Percentiles rank a stretch among this genome's conserved stretches.
Evolutionary conservation across 176 grass and related monocot genomes (phyloP).

Genomic region (Paspalum notatum): DNA sequence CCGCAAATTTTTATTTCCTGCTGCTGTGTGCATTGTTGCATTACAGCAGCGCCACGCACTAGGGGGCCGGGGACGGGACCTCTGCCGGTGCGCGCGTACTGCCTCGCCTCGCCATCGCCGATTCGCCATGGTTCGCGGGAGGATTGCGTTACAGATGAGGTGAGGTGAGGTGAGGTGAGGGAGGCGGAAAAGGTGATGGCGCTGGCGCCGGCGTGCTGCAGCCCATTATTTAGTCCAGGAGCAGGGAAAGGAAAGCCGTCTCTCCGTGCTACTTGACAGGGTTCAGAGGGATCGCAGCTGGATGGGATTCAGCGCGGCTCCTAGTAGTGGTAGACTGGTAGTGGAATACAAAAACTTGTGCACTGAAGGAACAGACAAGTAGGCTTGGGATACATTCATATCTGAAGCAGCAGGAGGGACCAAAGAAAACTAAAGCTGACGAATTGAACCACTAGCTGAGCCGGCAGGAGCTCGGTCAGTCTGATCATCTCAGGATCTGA

Average conservation of each 20-base stretch:
- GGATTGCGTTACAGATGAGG: not conserved
- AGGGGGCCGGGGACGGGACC: slow-evolving; percentile 1
- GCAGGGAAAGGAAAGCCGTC: not conserved
- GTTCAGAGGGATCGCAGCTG: not conserved
- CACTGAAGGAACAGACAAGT: slow-evolving; percentile 36
- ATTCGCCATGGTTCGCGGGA: not conserved
- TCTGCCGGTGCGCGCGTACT: not conserved
- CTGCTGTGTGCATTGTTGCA: slow-evolving; percentile 27
- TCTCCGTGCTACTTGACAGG: not conserved
- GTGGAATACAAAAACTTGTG: slow-evolving; percentile 48
- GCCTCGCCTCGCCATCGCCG: slow-evolving; percentile 10
- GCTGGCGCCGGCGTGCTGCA: slow-evolving; percentile 24
- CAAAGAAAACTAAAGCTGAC: not conserved
- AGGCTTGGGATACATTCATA: not conserved
- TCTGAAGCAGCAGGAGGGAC: slow-evolving; percentile 26
- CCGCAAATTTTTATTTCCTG: not conserved
- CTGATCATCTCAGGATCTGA: not conserved
- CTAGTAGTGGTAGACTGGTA: too few relatives aligned
- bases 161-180: too few relatives aligned
- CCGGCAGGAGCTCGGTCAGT: slow-evolving; percentile 11
- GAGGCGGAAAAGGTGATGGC: slow-evolving; percentile 10
- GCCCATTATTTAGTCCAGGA: slow-evolving; percentile 10
- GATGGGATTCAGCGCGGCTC: not conserved
- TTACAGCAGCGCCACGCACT: slow-evolving; percentile 55
- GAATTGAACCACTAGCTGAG: not conserved